phyloP scores from a whole-genome alignment of 352 stramenopile genomes.

The Pythium pyrilobum region DNA sequence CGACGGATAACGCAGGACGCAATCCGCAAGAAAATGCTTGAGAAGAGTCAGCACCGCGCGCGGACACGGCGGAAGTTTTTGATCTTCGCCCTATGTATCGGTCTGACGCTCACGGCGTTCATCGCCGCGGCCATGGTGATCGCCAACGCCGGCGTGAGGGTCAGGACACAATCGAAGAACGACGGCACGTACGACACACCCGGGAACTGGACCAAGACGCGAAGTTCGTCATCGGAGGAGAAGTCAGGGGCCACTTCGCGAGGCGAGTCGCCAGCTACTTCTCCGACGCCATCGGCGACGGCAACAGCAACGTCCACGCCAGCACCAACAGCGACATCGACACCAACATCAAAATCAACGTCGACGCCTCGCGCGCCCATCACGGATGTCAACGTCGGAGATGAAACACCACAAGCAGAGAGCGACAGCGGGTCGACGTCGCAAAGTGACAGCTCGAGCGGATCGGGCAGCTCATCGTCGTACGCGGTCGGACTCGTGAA shows the following conservation, averaged over 20 bases:
- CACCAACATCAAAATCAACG: not conserved
- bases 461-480: not conserved
- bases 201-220: not conserved
- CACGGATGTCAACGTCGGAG: not conserved
- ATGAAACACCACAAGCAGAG: not conserved
- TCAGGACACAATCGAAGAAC: not conserved
- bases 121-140: slow-evolving; percentile 55
- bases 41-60: slow-evolving; percentile 50
- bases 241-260: not conserved
- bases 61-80: slow-evolving; percentile 53
- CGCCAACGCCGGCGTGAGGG: slow-evolving; percentile 38
- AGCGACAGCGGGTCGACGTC: not conserved
- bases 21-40: slow-evolving; percentile 42
- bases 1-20: slow-evolving; percentile 51
- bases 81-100: slow-evolving; percentile 53
- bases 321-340: not conserved
- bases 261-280: no score
- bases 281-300: not conserved
- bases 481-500: not conserved
- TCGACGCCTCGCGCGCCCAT: no score
- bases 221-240: not conserved
- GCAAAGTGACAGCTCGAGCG: not conserved
- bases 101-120: slow-evolving; percentile 53
- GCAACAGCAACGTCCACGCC: not conserved
- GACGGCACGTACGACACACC: not conserved